A percentile compares a stretch with the other conserved stretches of the same genome.
phyloP scores from a whole-genome alignment of 495 filamentous ascomycete genomes.

The Hyaloscypha finlandica region DNA sequence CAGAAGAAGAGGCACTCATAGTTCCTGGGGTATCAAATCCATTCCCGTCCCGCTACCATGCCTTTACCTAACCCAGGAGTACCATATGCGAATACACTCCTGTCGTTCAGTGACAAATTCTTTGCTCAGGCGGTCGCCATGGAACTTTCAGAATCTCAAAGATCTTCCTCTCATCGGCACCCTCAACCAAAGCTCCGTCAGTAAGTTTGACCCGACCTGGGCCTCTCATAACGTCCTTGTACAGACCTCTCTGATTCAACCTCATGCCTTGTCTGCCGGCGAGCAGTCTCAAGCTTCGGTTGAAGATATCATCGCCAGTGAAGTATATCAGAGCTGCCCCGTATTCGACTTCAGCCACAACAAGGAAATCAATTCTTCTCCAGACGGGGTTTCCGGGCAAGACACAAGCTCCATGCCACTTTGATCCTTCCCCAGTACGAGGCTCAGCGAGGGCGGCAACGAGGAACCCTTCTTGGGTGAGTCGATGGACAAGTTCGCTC shows the following conservation, averaged over 20 bases:
- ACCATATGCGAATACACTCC: background rate
- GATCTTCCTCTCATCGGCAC: conserved; percentile 76
- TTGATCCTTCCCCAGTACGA: conserved; percentile 49
- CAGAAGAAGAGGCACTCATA: no score
- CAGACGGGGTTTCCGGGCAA: conserved; percentile 58
- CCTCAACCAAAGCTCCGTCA: conserved; percentile 74
- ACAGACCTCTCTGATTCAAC: conserved; percentile 84
- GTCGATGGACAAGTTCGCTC: conserved; percentile 59
- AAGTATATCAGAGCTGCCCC: conserved; percentile 95
- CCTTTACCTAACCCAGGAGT: background rate
- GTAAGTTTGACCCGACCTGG: conserved; percentile 55
- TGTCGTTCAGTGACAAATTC: conserved; percentile 60
- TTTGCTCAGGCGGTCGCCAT: conserved; percentile 80
- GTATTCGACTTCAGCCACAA: conserved; percentile 78
- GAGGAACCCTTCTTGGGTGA: conserved; percentile 63
- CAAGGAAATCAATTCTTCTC: conserved; percentile 84
- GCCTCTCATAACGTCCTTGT: conserved; percentile 61
- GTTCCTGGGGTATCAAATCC: conserved; percentile 7
- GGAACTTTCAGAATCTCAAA: conserved; percentile 86
- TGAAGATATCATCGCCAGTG: conserved; percentile 96
- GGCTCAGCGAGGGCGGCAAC: conserved; percentile 48
- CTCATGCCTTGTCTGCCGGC: conserved; percentile 84
- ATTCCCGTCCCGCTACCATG: background rate
- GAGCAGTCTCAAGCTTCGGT: conserved; percentile 80
- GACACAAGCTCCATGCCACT: conserved; percentile 84